Percentiles rank a stretch among this genome's conserved stretches.
Evolutionary conservation across 2,329 filamentous ascomycete genomes (phyloP).

Genomic region (Ascochyta clinopodiicola): DNA sequence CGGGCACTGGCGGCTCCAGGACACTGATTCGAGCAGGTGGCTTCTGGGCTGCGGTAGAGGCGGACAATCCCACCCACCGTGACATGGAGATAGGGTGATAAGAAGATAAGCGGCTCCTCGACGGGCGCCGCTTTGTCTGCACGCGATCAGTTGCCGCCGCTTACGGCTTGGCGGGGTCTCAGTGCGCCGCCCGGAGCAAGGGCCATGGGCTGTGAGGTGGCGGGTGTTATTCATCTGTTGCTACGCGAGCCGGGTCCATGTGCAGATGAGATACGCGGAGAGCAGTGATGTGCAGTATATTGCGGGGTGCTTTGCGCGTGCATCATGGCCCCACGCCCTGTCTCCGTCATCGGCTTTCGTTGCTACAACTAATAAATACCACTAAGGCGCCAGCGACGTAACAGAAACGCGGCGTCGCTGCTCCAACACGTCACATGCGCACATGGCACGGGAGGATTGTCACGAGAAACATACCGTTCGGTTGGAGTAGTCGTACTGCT

Average conservation of each 20-base stretch:
- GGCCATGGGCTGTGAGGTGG: background rate
- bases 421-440: constrained; percentile 4
- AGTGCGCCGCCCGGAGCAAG: background rate
- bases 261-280: constrained; percentile 14
- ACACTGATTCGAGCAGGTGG: constrained; percentile 24
- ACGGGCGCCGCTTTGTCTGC: constrained; percentile 9
- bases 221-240: background rate
- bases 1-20: constrained; percentile 24
- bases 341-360: constrained; percentile 29
- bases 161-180: constrained; percentile 29
- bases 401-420: constrained; percentile 26
- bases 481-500: background rate
- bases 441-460: background rate
- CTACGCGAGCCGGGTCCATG: background rate
- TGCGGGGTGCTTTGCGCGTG: background rate
- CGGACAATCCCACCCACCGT: constrained; percentile 10
- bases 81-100: constrained; percentile 18
- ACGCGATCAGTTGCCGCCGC: constrained; percentile 30
- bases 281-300: constrained; percentile 5
- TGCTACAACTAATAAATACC: constrained; percentile 26
- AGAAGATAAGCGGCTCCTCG: constrained; percentile 10
- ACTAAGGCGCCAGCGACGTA: constrained; percentile 36
- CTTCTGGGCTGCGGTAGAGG: constrained; percentile 17
- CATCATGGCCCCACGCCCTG: background rate
- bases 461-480: constrained; percentile 5